Conservation (phyloP, 495 filamentous ascomycete genomes). For the Parathielavia appendiculata region DNA sequence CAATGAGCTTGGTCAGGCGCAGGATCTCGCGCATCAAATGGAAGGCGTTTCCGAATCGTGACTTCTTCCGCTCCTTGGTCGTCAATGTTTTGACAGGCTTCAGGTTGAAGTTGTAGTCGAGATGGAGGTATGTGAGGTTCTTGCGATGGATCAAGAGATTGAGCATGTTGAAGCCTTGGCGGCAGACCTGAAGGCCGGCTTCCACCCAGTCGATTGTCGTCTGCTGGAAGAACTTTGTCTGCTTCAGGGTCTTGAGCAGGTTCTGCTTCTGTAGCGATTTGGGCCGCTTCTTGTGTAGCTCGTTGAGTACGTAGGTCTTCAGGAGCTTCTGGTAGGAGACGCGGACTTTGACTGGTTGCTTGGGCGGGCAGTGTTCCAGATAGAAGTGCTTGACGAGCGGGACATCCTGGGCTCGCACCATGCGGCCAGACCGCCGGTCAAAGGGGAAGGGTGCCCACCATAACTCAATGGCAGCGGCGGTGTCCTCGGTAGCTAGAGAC, state of each 20-base stretch:
- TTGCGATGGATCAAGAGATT: slow-evolving; percentile 97
- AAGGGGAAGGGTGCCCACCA: slow-evolving; percentile 99
- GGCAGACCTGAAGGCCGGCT: slow-evolving; percentile 94
- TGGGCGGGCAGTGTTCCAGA: slow-evolving; percentile 82
- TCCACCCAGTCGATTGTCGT: slow-evolving; percentile 99
- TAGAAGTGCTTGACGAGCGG: slow-evolving; percentile 99
- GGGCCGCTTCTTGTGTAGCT: slow-evolving; percentile 87
- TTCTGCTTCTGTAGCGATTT: slow-evolving; percentile 96
- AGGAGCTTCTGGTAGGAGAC: slow-evolving; percentile 99
- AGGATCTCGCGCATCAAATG: slow-evolving; percentile 98
- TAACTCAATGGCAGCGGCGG: slow-evolving; percentile 83
- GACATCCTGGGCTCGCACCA: slow-evolving; percentile 95
- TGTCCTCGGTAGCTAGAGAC: slow-evolving; percentile 84
- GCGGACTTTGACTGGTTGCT: slow-evolving; percentile 91
- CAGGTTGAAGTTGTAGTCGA: slow-evolving; percentile 99
- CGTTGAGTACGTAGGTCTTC: slow-evolving; percentile 94
- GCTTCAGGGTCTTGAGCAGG: slow-evolving; percentile 80
- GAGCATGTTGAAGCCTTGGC: slow-evolving; percentile 99
- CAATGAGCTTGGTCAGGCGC: slow-evolving; percentile 95
- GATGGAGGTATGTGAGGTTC: slow-evolving; percentile 96
- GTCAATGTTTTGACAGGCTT: slow-evolving; percentile 99
- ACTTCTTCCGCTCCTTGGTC: slow-evolving; percentile 99
- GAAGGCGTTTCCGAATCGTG: slow-evolving; percentile 98
- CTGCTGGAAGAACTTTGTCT: slow-evolving; percentile 99
- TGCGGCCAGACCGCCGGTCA: slow-evolving; percentile 91